Conservation (phyloP, 768 basidiomycete species). For the Tylopilus sp. region DNA sequence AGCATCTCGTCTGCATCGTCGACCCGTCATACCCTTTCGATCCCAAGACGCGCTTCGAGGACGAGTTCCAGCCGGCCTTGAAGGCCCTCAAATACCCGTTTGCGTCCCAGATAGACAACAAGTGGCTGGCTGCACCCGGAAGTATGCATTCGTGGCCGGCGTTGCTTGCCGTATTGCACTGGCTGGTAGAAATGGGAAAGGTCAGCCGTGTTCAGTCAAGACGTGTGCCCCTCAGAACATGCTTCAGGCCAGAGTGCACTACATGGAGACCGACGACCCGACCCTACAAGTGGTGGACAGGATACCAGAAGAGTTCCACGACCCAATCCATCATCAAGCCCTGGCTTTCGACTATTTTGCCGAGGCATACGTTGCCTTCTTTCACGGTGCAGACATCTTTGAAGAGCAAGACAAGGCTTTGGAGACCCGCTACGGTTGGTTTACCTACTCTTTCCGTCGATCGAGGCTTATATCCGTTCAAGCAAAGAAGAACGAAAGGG, state of each 20-base stretch:
- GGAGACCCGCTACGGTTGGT: constrained; percentile 74
- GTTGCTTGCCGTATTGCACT: constrained; percentile 84
- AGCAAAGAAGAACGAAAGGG: constrained; percentile 74
- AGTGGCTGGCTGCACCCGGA: constrained; percentile 84
- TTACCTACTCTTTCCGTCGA: background rate
- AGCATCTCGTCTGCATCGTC: constrained; percentile 65
- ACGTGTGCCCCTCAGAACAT: background rate
- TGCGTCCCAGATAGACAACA: constrained; percentile 72
- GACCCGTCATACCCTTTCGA: constrained; percentile 68
- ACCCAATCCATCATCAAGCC: constrained; percentile 68
- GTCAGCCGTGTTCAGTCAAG: constrained; percentile 40
- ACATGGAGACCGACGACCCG: constrained; percentile 61
- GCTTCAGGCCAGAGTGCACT: constrained; percentile 36
- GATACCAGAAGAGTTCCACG: constrained; percentile 74
- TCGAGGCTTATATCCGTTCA: background rate
- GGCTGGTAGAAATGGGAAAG: constrained; percentile 85
- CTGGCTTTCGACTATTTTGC: constrained; percentile 74
- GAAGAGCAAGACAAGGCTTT: constrained; percentile 65
- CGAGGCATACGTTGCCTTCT: constrained; percentile 64
- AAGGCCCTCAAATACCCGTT: constrained; percentile 82
- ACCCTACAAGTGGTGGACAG: constrained; percentile 59
- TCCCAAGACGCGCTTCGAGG: constrained; percentile 61
- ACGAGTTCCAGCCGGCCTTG: constrained; percentile 76
- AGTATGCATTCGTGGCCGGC: constrained; percentile 92
- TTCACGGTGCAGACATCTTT: constrained; percentile 66